Conservation (phyloP, 2,329 filamentous ascomycete genomes). For the Myriosclerotinia curreyana region DNA sequence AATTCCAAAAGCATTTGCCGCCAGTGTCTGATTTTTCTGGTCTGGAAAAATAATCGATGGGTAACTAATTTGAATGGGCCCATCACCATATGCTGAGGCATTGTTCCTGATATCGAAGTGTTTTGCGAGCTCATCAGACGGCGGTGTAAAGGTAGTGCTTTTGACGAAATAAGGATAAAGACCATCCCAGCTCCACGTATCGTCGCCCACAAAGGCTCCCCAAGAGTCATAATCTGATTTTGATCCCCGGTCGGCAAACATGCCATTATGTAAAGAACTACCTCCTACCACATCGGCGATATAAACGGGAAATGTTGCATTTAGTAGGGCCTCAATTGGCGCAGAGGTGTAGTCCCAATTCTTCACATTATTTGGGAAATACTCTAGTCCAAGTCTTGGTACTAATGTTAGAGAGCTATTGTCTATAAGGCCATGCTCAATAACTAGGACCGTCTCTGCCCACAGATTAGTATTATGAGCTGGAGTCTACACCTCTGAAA, state of each 20-base stretch:
- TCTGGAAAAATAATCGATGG: slow-evolving; percentile 13
- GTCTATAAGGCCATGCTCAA: slow-evolving; percentile 13
- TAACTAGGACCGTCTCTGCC: slow-evolving; percentile 16
- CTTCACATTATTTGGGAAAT: slow-evolving; percentile 17
- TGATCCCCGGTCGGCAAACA: slow-evolving; percentile 33
- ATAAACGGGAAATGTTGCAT: slow-evolving; percentile 1
- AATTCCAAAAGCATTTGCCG: slow-evolving; percentile 16
- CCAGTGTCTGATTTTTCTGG: not conserved
- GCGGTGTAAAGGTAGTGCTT: slow-evolving; percentile 1
- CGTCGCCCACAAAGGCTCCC: slow-evolving; percentile 41
- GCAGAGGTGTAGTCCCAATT: slow-evolving; percentile 13
- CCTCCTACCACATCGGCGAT: slow-evolving; percentile 39
- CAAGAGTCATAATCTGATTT: slow-evolving; percentile 41
- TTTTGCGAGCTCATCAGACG: slow-evolving; percentile 1
- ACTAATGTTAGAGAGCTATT: slow-evolving; percentile 17
- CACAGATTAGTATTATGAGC: not conserved
- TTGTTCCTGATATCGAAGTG: slow-evolving; percentile 6
- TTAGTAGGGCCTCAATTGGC: not conserved
- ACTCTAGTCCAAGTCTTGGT: slow-evolving; percentile 10
- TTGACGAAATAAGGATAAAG: slow-evolving; percentile 44
- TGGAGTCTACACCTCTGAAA: not conserved
- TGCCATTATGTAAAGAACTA: slow-evolving; percentile 43
- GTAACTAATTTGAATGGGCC: slow-evolving; percentile 10
- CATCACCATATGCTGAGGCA: slow-evolving; percentile 9
- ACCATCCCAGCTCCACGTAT: slow-evolving; percentile 41